Evolutionary conservation across 2,329 filamentous ascomycete species (phyloP).

Genomic region (Trichoderma sp.): DNA sequence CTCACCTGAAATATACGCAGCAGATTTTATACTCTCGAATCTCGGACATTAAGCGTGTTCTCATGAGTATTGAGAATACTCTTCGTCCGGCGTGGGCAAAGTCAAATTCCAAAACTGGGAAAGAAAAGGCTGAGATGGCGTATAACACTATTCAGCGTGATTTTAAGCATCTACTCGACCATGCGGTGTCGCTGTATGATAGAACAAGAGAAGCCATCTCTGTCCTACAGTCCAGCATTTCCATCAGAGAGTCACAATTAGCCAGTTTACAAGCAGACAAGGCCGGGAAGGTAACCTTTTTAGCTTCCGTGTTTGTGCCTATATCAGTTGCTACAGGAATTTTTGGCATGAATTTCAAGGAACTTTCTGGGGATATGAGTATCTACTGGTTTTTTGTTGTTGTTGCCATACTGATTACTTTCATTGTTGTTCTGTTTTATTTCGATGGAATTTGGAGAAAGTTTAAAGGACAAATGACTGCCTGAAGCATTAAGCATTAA

Average conservation of each 20-base stretch:
- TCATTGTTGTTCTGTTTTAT: background rate
- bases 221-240: background rate
- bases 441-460: background rate
- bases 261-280: background rate
- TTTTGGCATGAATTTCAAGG: background rate
- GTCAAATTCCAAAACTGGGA: background rate
- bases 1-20: background rate
- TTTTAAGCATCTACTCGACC: background rate
- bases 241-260: background rate
- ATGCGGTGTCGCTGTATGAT: background rate
- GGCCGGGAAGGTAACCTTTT: background rate
- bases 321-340: background rate
- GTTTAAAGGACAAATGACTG: too few species aligned
- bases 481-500: too few species aligned
- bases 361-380: background rate
- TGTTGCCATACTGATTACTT: background rate
- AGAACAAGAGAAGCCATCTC: background rate
- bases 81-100: background rate
- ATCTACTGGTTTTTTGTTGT: background rate
- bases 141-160: background rate
- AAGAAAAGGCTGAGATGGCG: background rate
- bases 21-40: background rate
- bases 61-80: background rate
- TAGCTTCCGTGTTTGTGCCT: background rate
- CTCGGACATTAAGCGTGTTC: background rate